Evolutionary conservation across 495 filamentous ascomycete species (phyloP).

Genomic region (Penicillium robsamsonii): DNA sequence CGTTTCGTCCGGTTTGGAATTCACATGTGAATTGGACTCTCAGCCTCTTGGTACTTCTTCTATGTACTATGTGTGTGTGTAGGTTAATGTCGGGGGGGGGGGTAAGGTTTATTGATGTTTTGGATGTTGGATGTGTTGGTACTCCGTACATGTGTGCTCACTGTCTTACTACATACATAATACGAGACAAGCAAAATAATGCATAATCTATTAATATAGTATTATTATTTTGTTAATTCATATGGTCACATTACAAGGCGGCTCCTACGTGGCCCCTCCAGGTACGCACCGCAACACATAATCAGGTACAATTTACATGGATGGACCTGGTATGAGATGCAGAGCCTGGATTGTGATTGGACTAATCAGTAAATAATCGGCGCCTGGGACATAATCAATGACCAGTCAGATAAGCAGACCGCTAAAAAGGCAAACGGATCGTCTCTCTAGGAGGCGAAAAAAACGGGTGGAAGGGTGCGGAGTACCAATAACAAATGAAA

Average conservation of each 20-base stretch:
- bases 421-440: constrained; percentile 27
- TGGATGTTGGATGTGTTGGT: no score
- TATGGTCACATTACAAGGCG: neutral
- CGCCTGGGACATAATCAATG: neutral
- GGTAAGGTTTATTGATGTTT: neutral
- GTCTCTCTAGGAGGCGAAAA: constrained; percentile 1
- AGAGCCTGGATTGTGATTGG: constrained; percentile 14
- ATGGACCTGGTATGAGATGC: constrained; percentile 20
- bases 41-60: constrained; percentile 5
- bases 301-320: constrained; percentile 23
- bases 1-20: constrained; percentile 10
- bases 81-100: neutral
- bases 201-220: neutral
- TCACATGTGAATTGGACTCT: constrained; percentile 8
- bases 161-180: neutral
- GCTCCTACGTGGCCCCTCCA: constrained; percentile 25
- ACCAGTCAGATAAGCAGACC: constrained; percentile 18
- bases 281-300: constrained; percentile 16
- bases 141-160: neutral
- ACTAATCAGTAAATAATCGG: neutral
- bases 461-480: neutral
- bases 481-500: neutral
- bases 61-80: neutral
- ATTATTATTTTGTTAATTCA: neutral
- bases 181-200: neutral